phyloP scores from a whole-genome alignment of 169 alveolate species.

The Amoebophrya sp. region DNA sequence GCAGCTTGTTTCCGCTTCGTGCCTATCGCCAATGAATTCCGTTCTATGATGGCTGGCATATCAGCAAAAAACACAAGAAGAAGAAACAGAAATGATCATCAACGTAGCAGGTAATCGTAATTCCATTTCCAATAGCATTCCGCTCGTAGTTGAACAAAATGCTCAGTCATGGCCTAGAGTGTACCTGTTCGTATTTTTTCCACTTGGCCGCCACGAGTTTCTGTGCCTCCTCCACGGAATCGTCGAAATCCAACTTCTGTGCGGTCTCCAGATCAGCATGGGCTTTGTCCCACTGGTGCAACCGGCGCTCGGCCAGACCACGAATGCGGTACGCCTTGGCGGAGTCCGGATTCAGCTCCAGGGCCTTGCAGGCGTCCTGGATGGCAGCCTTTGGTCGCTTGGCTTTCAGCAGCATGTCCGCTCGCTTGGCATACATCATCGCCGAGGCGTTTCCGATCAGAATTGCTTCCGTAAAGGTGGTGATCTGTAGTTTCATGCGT shows the following conservation, averaged over 20 bases:
- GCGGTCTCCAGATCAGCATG: slow-evolving; percentile 53
- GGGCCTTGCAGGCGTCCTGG: slow-evolving; percentile 51
- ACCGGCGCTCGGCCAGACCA: slow-evolving; percentile 44
- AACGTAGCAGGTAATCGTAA: no score
- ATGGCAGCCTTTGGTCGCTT: slow-evolving; percentile 54
- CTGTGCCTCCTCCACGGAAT: slow-evolving; percentile 51
- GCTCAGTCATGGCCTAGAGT: no score
- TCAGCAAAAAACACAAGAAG: no score
- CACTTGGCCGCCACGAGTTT: slow-evolving; percentile 52
- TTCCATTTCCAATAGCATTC: no score
- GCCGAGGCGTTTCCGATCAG: slow-evolving; percentile 52
- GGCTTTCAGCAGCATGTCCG: slow-evolving; percentile 46
- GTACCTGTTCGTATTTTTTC: slow-evolving; percentile 26
- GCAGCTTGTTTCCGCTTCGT: no score
- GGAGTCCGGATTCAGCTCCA: slow-evolving; percentile 48
- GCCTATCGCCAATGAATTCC: no score
- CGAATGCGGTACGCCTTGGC: slow-evolving; percentile 53
- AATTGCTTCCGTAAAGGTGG: slow-evolving; percentile 42
- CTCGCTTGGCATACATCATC: slow-evolving; percentile 55
- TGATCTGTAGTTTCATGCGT: slow-evolving; percentile 27
- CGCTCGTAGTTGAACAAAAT: no score
- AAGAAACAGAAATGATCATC: no score
- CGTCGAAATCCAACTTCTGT: slow-evolving; percentile 54
- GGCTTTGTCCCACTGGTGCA: slow-evolving; percentile 51
- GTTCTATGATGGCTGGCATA: no score